These are phyloP conservation scores for Nannizziopsis barbatae DNA, from an alignment of 2,329 filamentous ascomycete species.

Conservation along the genomic window DNA sequence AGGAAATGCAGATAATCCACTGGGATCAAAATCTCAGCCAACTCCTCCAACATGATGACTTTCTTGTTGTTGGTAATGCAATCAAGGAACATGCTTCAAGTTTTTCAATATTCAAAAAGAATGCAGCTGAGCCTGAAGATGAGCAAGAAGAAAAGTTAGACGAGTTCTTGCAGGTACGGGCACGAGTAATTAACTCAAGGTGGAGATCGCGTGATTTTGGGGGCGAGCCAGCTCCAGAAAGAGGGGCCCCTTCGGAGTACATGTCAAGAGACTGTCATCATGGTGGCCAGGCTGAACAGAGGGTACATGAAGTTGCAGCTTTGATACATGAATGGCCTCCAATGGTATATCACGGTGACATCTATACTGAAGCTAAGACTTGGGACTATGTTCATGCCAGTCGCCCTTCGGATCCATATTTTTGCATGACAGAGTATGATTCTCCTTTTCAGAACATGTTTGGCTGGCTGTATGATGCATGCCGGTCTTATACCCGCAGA, in stretches of 20 bases:
- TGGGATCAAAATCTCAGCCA: slow-evolving; percentile 18
- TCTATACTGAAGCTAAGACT: not conserved
- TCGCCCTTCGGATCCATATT: slow-evolving; percentile 1
- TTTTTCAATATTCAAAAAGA: slow-evolving; percentile 12
- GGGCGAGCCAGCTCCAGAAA: not conserved
- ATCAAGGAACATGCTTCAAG: slow-evolving; percentile 14
- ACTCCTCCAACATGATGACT: slow-evolving; percentile 18
- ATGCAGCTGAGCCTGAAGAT: not conserved
- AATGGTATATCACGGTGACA: not conserved
- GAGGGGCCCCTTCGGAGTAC: slow-evolving; percentile 5
- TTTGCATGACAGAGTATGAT: slow-evolving; percentile 7
- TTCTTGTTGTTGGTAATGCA: slow-evolving; percentile 12
- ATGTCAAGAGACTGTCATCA: slow-evolving; percentile 9
- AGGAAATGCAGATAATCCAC: slow-evolving; percentile 18
- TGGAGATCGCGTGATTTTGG: slow-evolving; percentile 12
- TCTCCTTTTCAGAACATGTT: slow-evolving; percentile 13
- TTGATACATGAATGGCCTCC: slow-evolving; percentile 15
- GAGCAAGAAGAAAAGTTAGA: slow-evolving; percentile 5
- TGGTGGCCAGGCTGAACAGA: slow-evolving; percentile 9
- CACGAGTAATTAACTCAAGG: slow-evolving; percentile 9
- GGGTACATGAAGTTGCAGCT: slow-evolving; percentile 14
- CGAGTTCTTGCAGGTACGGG: slow-evolving; percentile 16
- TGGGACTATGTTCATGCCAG: slow-evolving; percentile 6
- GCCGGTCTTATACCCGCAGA: slow-evolving; percentile 10
- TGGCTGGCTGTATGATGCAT: slow-evolving; percentile 16